Evolutionary conservation across 2,329 filamentous ascomycete genomes (phyloP).

Genomic region (Calonectria crousiana): DNA sequence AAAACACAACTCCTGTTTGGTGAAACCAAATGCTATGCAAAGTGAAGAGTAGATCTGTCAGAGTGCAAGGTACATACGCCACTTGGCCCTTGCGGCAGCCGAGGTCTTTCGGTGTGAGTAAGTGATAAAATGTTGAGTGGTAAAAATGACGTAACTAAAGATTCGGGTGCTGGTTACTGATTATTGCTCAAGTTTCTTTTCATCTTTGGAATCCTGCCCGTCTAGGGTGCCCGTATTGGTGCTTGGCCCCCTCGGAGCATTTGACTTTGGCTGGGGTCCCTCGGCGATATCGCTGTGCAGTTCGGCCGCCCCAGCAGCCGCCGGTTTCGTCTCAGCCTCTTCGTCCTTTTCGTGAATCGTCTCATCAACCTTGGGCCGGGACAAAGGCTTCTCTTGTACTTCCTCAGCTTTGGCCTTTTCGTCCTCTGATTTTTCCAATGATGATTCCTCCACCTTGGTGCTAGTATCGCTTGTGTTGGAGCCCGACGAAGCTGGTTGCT

Average conservation of each 20-base stretch:
- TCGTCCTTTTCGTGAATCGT: slow-evolving; percentile 33
- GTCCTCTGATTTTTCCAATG: background rate
- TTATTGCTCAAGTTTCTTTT: slow-evolving; percentile 25
- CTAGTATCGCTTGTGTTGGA: slow-evolving; percentile 26
- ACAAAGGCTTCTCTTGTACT: background rate
- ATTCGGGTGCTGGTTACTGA: background rate
- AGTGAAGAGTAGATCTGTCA: background rate
- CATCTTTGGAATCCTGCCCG: background rate
- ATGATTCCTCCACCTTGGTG: slow-evolving; percentile 18
- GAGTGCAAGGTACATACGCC: background rate
- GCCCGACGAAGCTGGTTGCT: slow-evolving; percentile 31
- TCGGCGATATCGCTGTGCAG: slow-evolving; percentile 1
- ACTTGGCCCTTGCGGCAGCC: background rate
- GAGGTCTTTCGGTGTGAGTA: background rate
- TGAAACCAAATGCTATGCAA: slow-evolving; percentile 20
- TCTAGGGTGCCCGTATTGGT: background rate
- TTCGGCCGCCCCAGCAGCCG: background rate
- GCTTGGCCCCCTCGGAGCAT: background rate
- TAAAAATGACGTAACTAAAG: background rate
- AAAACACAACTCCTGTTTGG: background rate
- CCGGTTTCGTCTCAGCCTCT: slow-evolving; percentile 4
- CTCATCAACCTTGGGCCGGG: slow-evolving; percentile 1
- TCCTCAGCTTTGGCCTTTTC: background rate
- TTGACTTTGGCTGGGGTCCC: background rate
- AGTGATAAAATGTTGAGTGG: background rate